Percentiles rank a stretch among this genome's conserved stretches.
Evolutionary conservation across 1,139 yeast species (phyloP).

Genomic region (Petasospora fabianii): DNA sequence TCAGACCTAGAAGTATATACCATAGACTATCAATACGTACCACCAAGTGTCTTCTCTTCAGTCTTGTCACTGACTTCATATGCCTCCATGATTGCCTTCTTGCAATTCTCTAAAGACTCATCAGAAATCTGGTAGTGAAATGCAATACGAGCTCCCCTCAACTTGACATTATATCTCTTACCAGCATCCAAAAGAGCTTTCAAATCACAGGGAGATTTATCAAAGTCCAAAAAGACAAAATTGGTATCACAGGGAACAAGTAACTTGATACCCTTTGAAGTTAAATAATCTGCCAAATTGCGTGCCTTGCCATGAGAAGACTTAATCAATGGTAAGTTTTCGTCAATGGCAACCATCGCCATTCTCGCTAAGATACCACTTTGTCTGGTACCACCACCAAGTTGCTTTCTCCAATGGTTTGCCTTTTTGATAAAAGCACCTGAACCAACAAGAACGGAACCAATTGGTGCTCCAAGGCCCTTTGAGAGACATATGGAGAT

Average conservation of each 20-base stretch:
- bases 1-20: not conserved
- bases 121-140: constrained; percentile 75
- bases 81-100: constrained; percentile 54
- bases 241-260: constrained; percentile 69
- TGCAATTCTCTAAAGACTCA: constrained; percentile 61
- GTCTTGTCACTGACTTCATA: constrained; percentile 37
- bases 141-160: constrained; percentile 60
- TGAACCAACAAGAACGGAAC: constrained; percentile 69
- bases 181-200: constrained; percentile 44
- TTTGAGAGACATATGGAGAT: constrained; percentile 77
- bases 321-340: constrained; percentile 52
- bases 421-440: constrained; percentile 53
- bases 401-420: constrained; percentile 76
- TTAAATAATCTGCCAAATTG: constrained; percentile 50
- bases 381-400: constrained; percentile 85
- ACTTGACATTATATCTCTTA: constrained; percentile 47
- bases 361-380: constrained; percentile 67
- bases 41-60: not conserved
- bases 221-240: constrained; percentile 65
- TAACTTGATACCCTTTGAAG: constrained; percentile 43
- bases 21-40: not conserved
- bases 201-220: constrained; percentile 49
- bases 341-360: constrained; percentile 68
- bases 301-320: constrained; percentile 55
- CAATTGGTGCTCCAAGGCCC: constrained; percentile 82